phyloP scores from a whole-genome alignment of 1,139 yeast genomes.

The Lodderomyces margitis region DNA sequence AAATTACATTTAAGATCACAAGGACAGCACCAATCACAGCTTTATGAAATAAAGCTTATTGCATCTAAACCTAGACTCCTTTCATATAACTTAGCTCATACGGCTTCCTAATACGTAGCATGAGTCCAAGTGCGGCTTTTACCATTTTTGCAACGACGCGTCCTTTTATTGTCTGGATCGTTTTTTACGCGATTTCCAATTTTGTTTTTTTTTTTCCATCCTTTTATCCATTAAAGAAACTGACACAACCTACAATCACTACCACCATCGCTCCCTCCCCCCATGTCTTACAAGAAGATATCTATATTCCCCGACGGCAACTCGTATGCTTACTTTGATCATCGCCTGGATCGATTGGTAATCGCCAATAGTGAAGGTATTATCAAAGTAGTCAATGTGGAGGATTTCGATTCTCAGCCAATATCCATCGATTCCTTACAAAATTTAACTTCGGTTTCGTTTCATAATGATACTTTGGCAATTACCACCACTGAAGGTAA shows the following conservation, averaged over 20 bases:
- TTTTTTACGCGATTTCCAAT: too few species aligned
- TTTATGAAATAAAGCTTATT: too few species aligned
- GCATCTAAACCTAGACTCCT: too few species aligned
- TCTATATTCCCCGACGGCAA: slow-evolving; percentile 49
- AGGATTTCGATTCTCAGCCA: slow-evolving; percentile 53
- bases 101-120: too few species aligned
- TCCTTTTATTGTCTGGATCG: too few species aligned
- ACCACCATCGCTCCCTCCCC: not conserved
- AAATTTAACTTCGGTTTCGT: slow-evolving; percentile 34
- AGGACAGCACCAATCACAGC: too few species aligned
- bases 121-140: too few species aligned
- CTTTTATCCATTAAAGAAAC: not conserved
- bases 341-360: slow-evolving; percentile 34
- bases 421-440: slow-evolving; percentile 50
- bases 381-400: slow-evolving; percentile 47
- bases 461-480: slow-evolving; percentile 22
- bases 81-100: too few species aligned
- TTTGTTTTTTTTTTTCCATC: not conserved
- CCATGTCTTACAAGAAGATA: slow-evolving; percentile 17
- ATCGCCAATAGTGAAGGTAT: slow-evolving; percentile 53
- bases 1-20: too few species aligned
- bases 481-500: slow-evolving; percentile 37
- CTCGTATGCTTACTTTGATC: slow-evolving; percentile 40
- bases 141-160: too few species aligned
- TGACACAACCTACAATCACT: not conserved